Conservation (phyloP, 1,284 basidiomycete genomes). For the Rhodotorula glutinis region DNA sequence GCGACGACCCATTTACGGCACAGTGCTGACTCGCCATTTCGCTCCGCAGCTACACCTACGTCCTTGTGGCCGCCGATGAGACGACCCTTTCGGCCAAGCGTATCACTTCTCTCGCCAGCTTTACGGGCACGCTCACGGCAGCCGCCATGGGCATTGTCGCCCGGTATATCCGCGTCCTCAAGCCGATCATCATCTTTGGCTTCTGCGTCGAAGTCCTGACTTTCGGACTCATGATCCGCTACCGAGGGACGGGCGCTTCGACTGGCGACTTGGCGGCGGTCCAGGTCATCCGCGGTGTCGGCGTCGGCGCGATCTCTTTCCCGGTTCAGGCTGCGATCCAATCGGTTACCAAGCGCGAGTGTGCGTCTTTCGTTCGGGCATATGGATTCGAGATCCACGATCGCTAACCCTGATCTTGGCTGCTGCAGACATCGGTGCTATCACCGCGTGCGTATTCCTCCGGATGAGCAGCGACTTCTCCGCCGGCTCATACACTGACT, state of each 20-base stretch:
- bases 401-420: not conserved
- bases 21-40: not conserved
- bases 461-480: not conserved
- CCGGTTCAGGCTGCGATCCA: conserved; percentile 48
- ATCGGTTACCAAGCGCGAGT: conserved; percentile 46
- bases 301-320: conserved; percentile 46
- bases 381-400: not conserved
- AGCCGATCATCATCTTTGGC: conserved; percentile 47
- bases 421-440: conserved; percentile 43
- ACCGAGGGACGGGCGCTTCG: conserved; percentile 37
- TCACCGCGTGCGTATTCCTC: conserved; percentile 42
- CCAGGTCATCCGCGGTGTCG: conserved; percentile 46
- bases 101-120: conserved; percentile 42
- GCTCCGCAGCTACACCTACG: conserved; percentile 13
- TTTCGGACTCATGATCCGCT: conserved; percentile 48
- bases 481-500: too few relatives aligned
- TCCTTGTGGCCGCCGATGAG: conserved; percentile 44
- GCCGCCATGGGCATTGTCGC: conserved; percentile 40
- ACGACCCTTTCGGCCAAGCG: conserved; percentile 43
- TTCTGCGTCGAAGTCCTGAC: conserved; percentile 43
- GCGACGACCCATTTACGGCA: too few relatives aligned
- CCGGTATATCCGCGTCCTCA: conserved; percentile 41
- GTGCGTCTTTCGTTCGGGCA: not conserved
- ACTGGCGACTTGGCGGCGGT: conserved; percentile 45
- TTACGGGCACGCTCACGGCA: conserved; percentile 44